Evolutionary conservation across 768 basidiomycete species (phyloP).

Genomic region (Naganishia friedmannii): DNA sequence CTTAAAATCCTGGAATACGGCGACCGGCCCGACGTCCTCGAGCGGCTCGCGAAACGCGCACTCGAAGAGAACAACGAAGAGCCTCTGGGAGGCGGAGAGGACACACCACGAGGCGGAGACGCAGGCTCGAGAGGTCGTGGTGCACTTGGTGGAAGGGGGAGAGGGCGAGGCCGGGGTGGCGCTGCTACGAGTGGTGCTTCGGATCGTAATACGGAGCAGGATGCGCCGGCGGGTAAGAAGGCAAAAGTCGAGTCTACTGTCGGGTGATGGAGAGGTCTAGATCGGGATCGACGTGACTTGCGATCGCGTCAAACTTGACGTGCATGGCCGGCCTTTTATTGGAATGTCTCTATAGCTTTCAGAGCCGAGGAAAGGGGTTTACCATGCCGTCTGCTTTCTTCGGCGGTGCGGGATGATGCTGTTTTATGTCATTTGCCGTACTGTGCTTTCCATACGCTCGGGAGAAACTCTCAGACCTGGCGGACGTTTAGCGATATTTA

Average conservation of each 20-base stretch:
- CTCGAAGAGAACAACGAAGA: conserved; percentile 42
- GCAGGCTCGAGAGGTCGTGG: neutral
- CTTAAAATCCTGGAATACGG: conserved; percentile 48
- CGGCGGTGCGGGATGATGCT: too few relatives aligned
- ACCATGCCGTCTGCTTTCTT: too few relatives aligned
- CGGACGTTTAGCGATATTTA: too few relatives aligned
- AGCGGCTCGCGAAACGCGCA: conserved; percentile 47
- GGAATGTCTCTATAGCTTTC: too few relatives aligned
- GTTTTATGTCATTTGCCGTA: too few relatives aligned
- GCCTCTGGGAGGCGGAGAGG: conserved; percentile 6
- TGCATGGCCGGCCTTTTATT: too few relatives aligned
- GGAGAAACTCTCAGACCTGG: too few relatives aligned
- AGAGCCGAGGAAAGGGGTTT: too few relatives aligned
- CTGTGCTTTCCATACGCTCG: too few relatives aligned
- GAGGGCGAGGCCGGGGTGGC: conserved; percentile 19
- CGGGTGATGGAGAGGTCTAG: neutral
- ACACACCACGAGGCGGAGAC: neutral
- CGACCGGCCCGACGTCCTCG: conserved; percentile 48
- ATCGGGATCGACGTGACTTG: too few relatives aligned
- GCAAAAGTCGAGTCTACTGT: neutral
- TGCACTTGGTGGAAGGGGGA: conserved; percentile 1
- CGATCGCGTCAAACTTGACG: too few relatives aligned
- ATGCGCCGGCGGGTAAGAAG: conserved; percentile 7
- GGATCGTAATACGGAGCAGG: neutral
- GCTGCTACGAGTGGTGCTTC: conserved; percentile 22